Base-by-base conservation (phyloP, 805 yeast genomes). In the Cyberlindnera petersonii region DNA sequence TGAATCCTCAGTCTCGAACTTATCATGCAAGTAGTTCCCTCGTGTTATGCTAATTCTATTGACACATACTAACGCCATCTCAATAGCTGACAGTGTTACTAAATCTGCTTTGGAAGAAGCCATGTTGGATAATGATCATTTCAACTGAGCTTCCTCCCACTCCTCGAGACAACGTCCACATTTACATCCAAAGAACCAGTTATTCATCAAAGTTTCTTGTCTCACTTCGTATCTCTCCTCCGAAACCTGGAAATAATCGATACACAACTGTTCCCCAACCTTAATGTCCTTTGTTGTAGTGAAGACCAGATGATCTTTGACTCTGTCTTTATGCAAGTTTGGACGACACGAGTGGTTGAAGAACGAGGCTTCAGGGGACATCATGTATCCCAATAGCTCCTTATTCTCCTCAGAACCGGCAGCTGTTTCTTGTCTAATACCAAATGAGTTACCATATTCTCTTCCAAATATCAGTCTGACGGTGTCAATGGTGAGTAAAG, bases 281-380 rank as follows among this genome's bases (percentile, higher is more conserved):
- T 33, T 30, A 11, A 79, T 63, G 23, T 69, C 72, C 11, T 53
- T 47, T 9, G 55, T 47, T 0, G 82, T 60, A 4, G 50, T 61
- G 50, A 77, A 79, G 2, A 40, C 42, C 61, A 77, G 60, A n/a
- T 49, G 49, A 15, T 68, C 59, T 0, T 62, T 62, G 1, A 44
- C 39, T 29, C 82, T 60, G n/a, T 43, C 53, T 46, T 78, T 79
- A 11, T 50, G 52, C 16, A 79, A 46, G 45, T 77, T 77, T n/a
- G 82, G 82, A 1, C 49, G 56, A 56, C 86, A 80, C 4, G 82
- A 75, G 54, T 80, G 86, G 51, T 80, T 80, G 66, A 80, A 80
- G 48, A 65, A 79, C 3, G 86, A 80, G 0, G 81, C 85, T 21
- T 72, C 69, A 1, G 86, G 83, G 42, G 67, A 75, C 3, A 80